Conservation (phyloP, 1,139 yeast species). For the Nakaseomyces kungkrabaensis region DNA sequence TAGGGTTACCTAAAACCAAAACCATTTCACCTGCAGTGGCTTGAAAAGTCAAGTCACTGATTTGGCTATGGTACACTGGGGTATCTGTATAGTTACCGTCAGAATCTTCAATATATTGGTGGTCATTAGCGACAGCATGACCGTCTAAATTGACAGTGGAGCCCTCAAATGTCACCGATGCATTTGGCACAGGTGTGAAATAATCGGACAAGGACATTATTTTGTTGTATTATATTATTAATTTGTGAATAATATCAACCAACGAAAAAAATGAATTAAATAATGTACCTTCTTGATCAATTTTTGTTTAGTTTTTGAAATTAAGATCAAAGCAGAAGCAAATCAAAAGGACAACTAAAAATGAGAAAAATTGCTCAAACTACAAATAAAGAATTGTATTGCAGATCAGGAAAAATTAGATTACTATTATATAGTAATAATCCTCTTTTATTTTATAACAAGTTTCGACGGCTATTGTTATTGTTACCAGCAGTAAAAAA, state of each 20-base stretch:
- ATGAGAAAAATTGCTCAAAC: too few relatives aligned
- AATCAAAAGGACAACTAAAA: too few relatives aligned
- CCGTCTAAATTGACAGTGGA: constrained; percentile 12
- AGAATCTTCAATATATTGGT: constrained; percentile 3
- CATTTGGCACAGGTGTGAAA: constrained; percentile 19
- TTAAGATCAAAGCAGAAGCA: too few relatives aligned
- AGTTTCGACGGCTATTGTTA: too few relatives aligned
- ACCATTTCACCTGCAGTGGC: constrained; percentile 26
- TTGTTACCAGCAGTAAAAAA: too few relatives aligned
- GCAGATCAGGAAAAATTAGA: too few relatives aligned
- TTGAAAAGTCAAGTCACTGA: constrained; percentile 19
- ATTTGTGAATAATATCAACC: neutral
- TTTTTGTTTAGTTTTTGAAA: too few relatives aligned
- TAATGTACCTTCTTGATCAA: neutral
- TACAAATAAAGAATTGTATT: too few relatives aligned
- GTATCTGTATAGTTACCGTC: neutral
- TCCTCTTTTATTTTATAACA: too few relatives aligned
- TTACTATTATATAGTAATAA: too few relatives aligned
- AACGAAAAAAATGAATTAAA: neutral
- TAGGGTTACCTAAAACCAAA: constrained; percentile 19
- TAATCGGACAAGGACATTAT: constrained; percentile 19
- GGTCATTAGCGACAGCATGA: constrained; percentile 4
- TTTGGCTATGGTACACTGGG: constrained; percentile 3
- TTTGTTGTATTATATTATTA: neutral
- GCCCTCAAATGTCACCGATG: constrained; percentile 20